phyloP scores from a whole-genome alignment of 225 moss, liverwort and hornwort species.

The Pseudisothecium myosuroides region DNA sequence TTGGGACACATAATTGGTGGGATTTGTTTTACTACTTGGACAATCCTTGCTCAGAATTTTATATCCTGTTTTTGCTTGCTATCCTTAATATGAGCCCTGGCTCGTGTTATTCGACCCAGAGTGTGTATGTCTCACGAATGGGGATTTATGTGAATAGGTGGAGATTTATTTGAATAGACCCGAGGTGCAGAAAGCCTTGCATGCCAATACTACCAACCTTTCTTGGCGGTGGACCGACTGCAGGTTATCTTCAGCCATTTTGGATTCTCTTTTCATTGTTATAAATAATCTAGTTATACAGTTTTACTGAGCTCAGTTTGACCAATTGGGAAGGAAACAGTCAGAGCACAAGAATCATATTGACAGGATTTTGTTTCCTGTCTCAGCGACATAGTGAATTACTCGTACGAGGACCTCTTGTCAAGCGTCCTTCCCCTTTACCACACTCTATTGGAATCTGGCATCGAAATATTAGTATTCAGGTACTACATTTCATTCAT shows the following conservation, averaged over 20 bases:
- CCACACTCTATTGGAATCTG: conserved; percentile 53
- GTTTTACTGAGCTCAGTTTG: not conserved
- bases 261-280: not conserved
- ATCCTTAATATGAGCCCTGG: not conserved
- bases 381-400: conserved; percentile 50
- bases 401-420: conserved; percentile 62
- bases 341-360: not conserved
- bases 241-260: conserved; percentile 28
- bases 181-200: conserved; percentile 78
- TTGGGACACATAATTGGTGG: not conserved
- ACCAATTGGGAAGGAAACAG: not conserved
- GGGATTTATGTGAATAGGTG: conserved; percentile 37
- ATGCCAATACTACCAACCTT: conserved; percentile 56
- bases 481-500: conserved; percentile 27
- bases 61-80: not conserved
- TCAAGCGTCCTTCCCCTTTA: conserved; percentile 69
- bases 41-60: not conserved
- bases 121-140: not conserved
- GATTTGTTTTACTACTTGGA: not conserved
- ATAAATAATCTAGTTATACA: not conserved
- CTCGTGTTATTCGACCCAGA: not conserved
- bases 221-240: conserved; percentile 71
- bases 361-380: not conserved
- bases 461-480: conserved; percentile 65
- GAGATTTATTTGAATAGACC: conserved; percentile 71